These are phyloP conservation scores for Pseudogymnoascus sp. DNA, from an alignment of 2,329 filamentous ascomycete genomes.

Conservation along the genomic window DNA sequence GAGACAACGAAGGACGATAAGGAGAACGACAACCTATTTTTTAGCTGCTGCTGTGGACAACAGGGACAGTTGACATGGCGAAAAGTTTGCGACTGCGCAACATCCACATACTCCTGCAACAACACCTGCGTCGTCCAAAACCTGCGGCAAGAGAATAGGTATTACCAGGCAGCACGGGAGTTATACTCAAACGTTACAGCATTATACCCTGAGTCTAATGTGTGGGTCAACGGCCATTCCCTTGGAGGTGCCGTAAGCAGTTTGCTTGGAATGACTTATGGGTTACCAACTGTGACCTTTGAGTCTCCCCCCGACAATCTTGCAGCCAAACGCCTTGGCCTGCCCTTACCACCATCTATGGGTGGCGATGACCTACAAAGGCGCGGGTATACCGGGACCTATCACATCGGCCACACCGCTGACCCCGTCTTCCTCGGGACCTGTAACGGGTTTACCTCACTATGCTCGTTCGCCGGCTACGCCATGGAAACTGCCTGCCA, in stretches of 20 bases:
- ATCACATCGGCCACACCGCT: constrained; percentile 90
- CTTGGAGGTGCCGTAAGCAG: constrained; percentile 83
- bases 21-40: constrained; percentile 94
- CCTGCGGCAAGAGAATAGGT: constrained; percentile 73
- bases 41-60: constrained; percentile 94
- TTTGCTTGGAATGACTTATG: constrained; percentile 85
- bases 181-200: constrained; percentile 88
- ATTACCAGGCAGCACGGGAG: constrained; percentile 82
- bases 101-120: constrained; percentile 81
- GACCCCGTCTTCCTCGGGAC: constrained; percentile 92
- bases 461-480: constrained; percentile 84
- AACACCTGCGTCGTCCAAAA: constrained; percentile 76
- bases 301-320: constrained; percentile 89
- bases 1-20: constrained; percentile 97
- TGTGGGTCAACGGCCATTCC: constrained; percentile 91
- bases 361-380: constrained; percentile 63
- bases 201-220: constrained; percentile 71
- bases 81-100: constrained; percentile 88
- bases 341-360: constrained; percentile 70
- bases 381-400: constrained; percentile 65
- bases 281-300: constrained; percentile 83
- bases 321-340: constrained; percentile 72
- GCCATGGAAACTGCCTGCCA: constrained; percentile 92
- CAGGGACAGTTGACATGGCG: constrained; percentile 85
- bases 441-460: constrained; percentile 82